Percentiles rank a stretch among this genome's conserved stretches.
Conservation (phyloP, 345 rosid species). For the Heritiera littoralis region DNA sequence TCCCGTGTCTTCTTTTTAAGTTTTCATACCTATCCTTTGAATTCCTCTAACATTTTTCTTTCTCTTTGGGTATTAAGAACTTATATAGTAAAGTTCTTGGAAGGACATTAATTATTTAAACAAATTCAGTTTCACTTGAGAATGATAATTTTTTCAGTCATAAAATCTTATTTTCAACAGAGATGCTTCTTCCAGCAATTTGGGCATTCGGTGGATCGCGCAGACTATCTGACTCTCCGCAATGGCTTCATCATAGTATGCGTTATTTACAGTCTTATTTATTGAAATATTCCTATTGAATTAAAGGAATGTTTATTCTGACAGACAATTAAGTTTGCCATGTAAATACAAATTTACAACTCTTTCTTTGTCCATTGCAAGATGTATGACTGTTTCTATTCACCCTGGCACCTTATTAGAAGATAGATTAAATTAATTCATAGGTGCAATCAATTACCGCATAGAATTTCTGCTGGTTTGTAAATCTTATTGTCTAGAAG, state of each 20-base stretch:
- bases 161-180: constrained; percentile 40
- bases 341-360: background rate
- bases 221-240: constrained; percentile 86
- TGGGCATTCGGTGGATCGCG: constrained; percentile 79
- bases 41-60: background rate
- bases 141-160: background rate
- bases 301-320: background rate
- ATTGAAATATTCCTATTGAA: background rate
- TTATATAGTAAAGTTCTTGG: background rate
- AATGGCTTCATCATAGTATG: constrained; percentile 82
- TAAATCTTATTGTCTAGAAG: background rate
- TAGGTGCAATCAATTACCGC: background rate
- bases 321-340: background rate
- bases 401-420: background rate
- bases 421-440: background rate
- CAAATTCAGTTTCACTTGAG: background rate
- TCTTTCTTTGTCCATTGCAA: background rate
- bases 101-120: background rate
- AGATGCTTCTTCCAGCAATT: constrained; percentile 92
- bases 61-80: background rate
- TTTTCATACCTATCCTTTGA: background rate
- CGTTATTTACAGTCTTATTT: constrained; percentile 8
- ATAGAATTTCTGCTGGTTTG: background rate
- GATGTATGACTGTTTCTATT: background rate
- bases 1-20: background rate